phyloP scores from a whole-genome alignment of 805 yeast species.

The Metschnikowia lochheadii region DNA sequence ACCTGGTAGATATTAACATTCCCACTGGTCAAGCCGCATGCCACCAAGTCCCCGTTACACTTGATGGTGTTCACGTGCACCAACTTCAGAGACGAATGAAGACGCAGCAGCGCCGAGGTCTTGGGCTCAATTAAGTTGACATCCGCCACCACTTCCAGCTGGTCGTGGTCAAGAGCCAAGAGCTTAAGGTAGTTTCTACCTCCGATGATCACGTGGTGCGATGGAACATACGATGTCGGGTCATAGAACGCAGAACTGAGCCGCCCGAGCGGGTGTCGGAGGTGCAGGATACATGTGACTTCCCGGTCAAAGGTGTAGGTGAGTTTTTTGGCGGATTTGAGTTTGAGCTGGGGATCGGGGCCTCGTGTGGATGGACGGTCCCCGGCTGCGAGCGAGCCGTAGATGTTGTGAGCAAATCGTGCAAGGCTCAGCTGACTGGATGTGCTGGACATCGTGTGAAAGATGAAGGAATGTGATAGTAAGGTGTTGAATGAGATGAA shows the following conservation, averaged over 20 bases:
- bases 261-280: slow-evolving; percentile 22
- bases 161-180: slow-evolving; percentile 30
- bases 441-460: slow-evolving; percentile 2
- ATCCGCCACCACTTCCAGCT: slow-evolving; percentile 31
- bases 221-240: slow-evolving; percentile 13
- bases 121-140: slow-evolving; percentile 29
- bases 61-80: slow-evolving; percentile 39
- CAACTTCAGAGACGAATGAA: slow-evolving; percentile 19
- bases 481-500: no score
- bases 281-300: slow-evolving; percentile 21
- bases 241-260: slow-evolving; percentile 8
- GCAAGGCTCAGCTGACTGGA: slow-evolving; percentile 34
- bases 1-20: slow-evolving; percentile 30
- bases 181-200: slow-evolving; percentile 39
- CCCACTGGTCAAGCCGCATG: slow-evolving; percentile 40
- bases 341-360: slow-evolving; percentile 3
- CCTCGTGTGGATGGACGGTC: slow-evolving; percentile 16
- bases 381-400: slow-evolving; percentile 38
- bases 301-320: slow-evolving; percentile 22
- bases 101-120: slow-evolving; percentile 12
- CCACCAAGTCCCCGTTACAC: slow-evolving; percentile 29
- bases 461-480: no score
- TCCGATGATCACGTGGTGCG: slow-evolving; percentile 37
- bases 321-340: slow-evolving; percentile 12
- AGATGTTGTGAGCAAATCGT: slow-evolving; percentile 56